Evolutionary conservation across 495 filamentous ascomycete genomes (phyloP).

Genomic region (Corynascus novoguineensis): DNA sequence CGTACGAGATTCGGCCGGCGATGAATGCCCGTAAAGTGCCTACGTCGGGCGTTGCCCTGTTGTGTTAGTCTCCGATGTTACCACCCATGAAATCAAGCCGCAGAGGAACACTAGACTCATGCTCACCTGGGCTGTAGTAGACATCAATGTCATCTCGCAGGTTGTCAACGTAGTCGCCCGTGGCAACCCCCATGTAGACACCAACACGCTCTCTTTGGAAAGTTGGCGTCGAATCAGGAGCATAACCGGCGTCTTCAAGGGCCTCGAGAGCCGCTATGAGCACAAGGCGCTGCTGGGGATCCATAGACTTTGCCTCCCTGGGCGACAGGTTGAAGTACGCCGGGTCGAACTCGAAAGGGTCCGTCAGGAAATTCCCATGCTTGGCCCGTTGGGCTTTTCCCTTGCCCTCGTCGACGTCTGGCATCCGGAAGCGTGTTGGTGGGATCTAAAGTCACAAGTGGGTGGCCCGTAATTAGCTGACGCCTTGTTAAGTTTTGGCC

Average conservation of each 20-base stretch:
- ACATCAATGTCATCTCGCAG: constrained; percentile 43
- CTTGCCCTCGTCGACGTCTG: too few relatives aligned
- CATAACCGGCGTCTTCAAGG: constrained; percentile 57
- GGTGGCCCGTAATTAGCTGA: too few relatives aligned
- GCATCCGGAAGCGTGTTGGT: too few relatives aligned
- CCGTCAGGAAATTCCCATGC: constrained; percentile 32
- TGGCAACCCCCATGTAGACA: constrained; percentile 23
- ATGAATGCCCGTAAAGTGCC: constrained; percentile 28
- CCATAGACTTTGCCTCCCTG: constrained; percentile 52
- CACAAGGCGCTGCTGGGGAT: constrained; percentile 72
- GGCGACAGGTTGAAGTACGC: constrained; percentile 54
- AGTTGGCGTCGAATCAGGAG: constrained; percentile 28
- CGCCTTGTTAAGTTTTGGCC: too few relatives aligned
- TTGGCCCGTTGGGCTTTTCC: too few relatives aligned
- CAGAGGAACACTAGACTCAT: too few relatives aligned
- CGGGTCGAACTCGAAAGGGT: constrained; percentile 45
- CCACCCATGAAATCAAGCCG: too few relatives aligned
- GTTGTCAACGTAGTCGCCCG: constrained; percentile 28
- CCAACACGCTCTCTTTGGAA: constrained; percentile 15
- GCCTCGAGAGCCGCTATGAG: constrained; percentile 75
- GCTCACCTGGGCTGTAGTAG: too few relatives aligned
- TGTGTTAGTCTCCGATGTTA: too few relatives aligned
- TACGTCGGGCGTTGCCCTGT: too few relatives aligned
- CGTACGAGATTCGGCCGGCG: constrained; percentile 46
- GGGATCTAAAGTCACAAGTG: too few relatives aligned